Conservation (phyloP, 768 basidiomycete genomes). For the Amylocystis lapponica region DNA sequence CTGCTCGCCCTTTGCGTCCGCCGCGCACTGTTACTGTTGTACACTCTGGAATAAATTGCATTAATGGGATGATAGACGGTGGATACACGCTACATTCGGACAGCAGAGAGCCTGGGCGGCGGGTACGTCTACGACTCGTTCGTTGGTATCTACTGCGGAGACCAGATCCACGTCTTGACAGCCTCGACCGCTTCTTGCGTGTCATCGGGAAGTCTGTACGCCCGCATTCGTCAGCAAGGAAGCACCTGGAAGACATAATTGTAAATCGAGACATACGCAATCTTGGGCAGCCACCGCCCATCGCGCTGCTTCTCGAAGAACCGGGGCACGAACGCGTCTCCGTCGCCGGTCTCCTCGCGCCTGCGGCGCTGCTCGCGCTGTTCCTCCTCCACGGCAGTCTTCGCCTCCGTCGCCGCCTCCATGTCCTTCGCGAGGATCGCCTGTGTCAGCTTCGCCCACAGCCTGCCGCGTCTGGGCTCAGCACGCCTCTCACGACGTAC, state of each 20-base stretch:
- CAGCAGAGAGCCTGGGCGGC: background rate
- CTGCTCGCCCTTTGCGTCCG: too few species aligned
- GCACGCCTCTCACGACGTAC: background rate
- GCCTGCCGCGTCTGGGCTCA: constrained; percentile 28
- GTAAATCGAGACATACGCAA: constrained; percentile 47
- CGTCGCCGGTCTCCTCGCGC: constrained; percentile 72
- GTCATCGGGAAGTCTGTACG: constrained; percentile 61
- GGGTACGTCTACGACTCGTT: too few species aligned
- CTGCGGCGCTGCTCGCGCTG: constrained; percentile 76
- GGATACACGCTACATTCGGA: too few species aligned
- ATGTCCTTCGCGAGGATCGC: constrained; percentile 88
- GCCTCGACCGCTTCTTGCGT: constrained; percentile 57
- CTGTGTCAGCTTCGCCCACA: constrained; percentile 80
- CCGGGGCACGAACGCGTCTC: constrained; percentile 60
- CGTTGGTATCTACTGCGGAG: too few species aligned
- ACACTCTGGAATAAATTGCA: constrained; percentile 17
- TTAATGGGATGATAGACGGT: constrained; percentile 10
- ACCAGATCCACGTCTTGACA: constrained; percentile 81
- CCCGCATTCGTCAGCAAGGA: constrained; percentile 3
- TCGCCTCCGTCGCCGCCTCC: constrained; percentile 89
- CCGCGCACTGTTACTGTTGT: constrained; percentile 8
- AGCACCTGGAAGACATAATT: background rate
- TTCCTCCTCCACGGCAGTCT: constrained; percentile 84
- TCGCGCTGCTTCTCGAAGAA: constrained; percentile 70
- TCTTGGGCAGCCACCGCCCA: constrained; percentile 79